Base-by-base conservation (phyloP, 2,329 filamentous ascomycete species). In the Fusarium decemcellulare region DNA sequence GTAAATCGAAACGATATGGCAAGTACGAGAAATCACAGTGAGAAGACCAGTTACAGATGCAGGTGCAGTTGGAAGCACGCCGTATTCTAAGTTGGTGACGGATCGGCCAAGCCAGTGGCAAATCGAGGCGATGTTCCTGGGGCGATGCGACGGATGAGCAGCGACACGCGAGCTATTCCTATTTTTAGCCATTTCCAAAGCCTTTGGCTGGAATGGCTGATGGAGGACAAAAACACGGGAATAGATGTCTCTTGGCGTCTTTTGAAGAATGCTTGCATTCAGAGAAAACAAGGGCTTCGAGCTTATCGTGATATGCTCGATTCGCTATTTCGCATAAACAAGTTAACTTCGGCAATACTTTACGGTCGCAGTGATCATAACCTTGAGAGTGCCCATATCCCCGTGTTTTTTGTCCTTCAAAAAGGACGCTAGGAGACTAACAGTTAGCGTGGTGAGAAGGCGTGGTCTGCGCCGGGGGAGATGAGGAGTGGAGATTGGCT, bases 141-240 rank as follows among this genome's bases (percentile, higher is more conserved):
- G 42, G 51, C 63, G 55, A 70, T 65, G 67, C 59, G 52, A 61
- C 16, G 32, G 42, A 29, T 14, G 32, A 57, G 58, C 37, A 59
- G 16, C 32, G 48, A 67, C 72, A 74, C 72, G 67, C 65, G 72
- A 74, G 56, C 63, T 65, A 34, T 55, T 65, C 64, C 72, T 73
- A 74, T 74, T 74, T 74, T 74, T 74, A 51, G 61, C 63, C 34
- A 23, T 47, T 29, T 23, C 57, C 27, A 30, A 27, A 32, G 58
- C 55, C 34, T 58, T 58, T 46, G 58, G 23, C 37, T 32, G 29
- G 37, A 50, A 55, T 23, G 61, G 48, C 43, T 32, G 34, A 44
- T 23, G 23, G 23, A 23, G 23, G 23, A 23, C 23, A 23, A 23
- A 23, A 23, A 23, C 23, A 23, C 23, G 23, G 23, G 23, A 23